Base-by-base conservation (phyloP, 1,284 basidiomycete genomes). In the Pseudozyma tsukubaensis region DNA sequence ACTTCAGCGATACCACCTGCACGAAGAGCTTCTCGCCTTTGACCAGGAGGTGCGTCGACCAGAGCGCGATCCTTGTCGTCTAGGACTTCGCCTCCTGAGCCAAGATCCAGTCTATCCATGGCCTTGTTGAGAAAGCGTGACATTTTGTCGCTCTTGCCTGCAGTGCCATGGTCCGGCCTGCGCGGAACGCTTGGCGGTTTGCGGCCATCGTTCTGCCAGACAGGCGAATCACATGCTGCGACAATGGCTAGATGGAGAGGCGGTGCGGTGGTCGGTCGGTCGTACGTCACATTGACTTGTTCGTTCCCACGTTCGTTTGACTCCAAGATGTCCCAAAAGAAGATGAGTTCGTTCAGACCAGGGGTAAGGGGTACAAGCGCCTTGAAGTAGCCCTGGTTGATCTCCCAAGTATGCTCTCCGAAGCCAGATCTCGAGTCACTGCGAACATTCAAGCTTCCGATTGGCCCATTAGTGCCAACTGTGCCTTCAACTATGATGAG, bases 201-300 rank as follows among this genome's bases (percentile, higher is more conserved):
- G 3, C 55, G 47, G 3, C 69, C 63, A 1, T 61, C 48, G 14
- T 61, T 55, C 1, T 50, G 29, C 67, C 72, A 71, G 9, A 71
- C 64, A 1, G 74, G 66, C 12, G 71, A 73, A 50, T 76, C 71
- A 4, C 42, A 44, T 0, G 71, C 75, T 1, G 61, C 58, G 8
- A 77, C 47, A 39, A 77, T 61, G 18, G 60, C 75, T 14, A 77
- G 62, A 34, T 74, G 71, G 14, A 77, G 47, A 14, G 65, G 71
- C 6, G 66, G 64, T 18, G 47, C 45, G 24, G 42, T 44, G 10
- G 29, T 42, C 4, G 61, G 51, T 36, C 61, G 29, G 21, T 64
- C 53, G 50, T 60, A 70, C 6, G 43, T 49, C 16, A 70, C 51
- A 5, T 35, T 32, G 12, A 59, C 6, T 5, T n/a, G n/a, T n/a